Percentiles rank a stretch among this genome's conserved stretches.
Evolutionary conservation across 176 grass and related monocot species (phyloP).

Genomic region (Tillandsia leiboldiana): DNA sequence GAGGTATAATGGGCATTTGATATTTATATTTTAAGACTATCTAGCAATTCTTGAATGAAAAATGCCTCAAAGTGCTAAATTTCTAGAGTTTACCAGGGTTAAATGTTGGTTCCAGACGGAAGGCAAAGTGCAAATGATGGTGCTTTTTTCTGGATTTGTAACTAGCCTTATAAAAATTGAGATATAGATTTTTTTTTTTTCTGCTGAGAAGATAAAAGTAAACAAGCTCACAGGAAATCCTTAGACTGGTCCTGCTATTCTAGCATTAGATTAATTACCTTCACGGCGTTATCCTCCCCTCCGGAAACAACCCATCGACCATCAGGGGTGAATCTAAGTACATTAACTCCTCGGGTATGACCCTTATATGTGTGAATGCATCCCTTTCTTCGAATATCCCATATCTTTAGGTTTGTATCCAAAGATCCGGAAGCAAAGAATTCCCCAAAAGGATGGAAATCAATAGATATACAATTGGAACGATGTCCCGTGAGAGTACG

Average conservation of each 20-base stretch:
- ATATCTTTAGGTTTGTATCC: slow-evolving; percentile 96
- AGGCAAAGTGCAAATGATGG: no score
- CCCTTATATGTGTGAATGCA: slow-evolving; percentile 95
- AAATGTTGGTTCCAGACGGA: no score
- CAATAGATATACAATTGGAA: slow-evolving; percentile 70
- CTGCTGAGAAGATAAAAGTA: not conserved
- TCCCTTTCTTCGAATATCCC: slow-evolving; percentile 81
- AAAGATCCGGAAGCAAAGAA: slow-evolving; percentile 83
- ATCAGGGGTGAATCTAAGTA: slow-evolving; percentile 81
- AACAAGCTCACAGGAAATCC: not conserved
- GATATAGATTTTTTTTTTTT: no score
- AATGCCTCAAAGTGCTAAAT: no score
- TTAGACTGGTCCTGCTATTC: not conserved
- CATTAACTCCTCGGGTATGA: slow-evolving; percentile 64
- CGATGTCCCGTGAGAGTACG: slow-evolving; percentile 84
- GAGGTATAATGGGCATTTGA: no score
- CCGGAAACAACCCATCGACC: slow-evolving; percentile 93
- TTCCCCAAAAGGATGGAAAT: slow-evolving; percentile 95
- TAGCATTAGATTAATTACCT: slow-evolving; percentile 30
- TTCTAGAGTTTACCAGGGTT: no score
- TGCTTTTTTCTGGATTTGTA: no score
- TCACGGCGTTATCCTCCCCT: slow-evolving; percentile 59
- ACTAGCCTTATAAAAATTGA: no score
- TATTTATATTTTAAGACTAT: no score
- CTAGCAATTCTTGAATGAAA: no score